A percentile compares a stretch with the other conserved stretches of the same genome.
Conservation (phyloP, 2,329 filamentous ascomycete genomes). For the Phialocephala subalpina region DNA sequence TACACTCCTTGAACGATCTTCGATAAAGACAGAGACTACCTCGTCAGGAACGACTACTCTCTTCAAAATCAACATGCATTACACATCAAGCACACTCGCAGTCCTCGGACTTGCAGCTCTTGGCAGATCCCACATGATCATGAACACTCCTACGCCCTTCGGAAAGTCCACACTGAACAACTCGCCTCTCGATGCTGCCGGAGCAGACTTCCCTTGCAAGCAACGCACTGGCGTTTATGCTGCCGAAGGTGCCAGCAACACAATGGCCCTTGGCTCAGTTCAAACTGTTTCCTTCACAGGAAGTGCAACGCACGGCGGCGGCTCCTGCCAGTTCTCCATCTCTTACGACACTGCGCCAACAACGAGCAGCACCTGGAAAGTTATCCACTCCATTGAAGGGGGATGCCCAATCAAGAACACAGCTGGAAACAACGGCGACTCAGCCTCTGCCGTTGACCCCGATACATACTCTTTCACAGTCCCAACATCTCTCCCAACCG, state of each 20-base stretch:
- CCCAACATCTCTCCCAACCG: slow-evolving; percentile 74
- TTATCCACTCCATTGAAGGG: slow-evolving; percentile 87
- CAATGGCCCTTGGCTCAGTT: slow-evolving; percentile 68
- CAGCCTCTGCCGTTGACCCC: slow-evolving; percentile 54
- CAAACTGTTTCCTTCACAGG: slow-evolving; percentile 73
- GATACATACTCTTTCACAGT: slow-evolving; percentile 74
- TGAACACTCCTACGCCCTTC: slow-evolving; percentile 74
- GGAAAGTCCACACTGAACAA: slow-evolving; percentile 60
- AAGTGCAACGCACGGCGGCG: slow-evolving; percentile 84
- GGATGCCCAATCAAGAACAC: slow-evolving; percentile 76
- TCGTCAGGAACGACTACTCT: slow-evolving; percentile 39
- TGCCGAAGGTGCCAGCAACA: slow-evolving; percentile 58
- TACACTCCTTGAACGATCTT: slow-evolving; percentile 19
- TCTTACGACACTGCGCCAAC: slow-evolving; percentile 79
- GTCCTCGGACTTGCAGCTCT: slow-evolving; percentile 64
- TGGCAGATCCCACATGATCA: slow-evolving; percentile 78
- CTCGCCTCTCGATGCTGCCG: slow-evolving; percentile 66
- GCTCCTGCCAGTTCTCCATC: slow-evolving; percentile 88
- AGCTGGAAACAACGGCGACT: slow-evolving; percentile 63
- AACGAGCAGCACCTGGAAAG: slow-evolving; percentile 77
- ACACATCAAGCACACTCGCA: slow-evolving; percentile 60
- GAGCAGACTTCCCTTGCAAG: slow-evolving; percentile 87
- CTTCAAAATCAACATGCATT: slow-evolving; percentile 49
- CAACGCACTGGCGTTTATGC: slow-evolving; percentile 56
- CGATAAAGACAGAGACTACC: slow-evolving; percentile 26